Evolutionary conservation across 1,139 yeast species (phyloP), one percentile per base, ranked within the genome.

Genomic region (Geotrichum bryndzae): DNA sequence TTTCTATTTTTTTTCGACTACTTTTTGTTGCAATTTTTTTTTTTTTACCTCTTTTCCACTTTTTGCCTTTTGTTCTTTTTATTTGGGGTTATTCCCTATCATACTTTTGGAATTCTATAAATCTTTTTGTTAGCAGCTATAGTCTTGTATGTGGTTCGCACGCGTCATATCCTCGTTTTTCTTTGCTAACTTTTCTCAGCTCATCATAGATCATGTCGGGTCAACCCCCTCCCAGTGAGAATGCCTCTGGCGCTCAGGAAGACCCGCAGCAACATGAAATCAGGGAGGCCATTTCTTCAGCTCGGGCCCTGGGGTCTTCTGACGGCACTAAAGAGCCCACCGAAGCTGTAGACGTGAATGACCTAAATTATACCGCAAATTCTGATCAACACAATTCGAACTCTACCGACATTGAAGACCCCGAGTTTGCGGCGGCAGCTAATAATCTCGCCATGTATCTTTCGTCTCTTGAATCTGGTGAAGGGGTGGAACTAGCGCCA

Each of bases 191-290:
- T 23, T 46, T 18, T 35, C 23, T 15, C n/a, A 41, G 46, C 18
- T n/a, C n/a, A 41, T 41, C 22, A 10, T 23, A 58, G 53, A 58
- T 31, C 57, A 58, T 58, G 61, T 48, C 61, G 61, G 57, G 61
- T 58, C 61, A 58, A 51, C 29, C 52, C 53, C 51, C 60, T 38
- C 38, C 60, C 46, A 27, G 51, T 25, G 61, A 58, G 51, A 41
- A 50, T 53, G 61, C 61, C 61, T 33, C 61, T 31, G 54, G 51
- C 38, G 15, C 58, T 25, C 51, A 35, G 59, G 59, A 57, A 27
- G 59, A 41, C 59, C 59, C 41, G 27, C 31, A 57, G 13, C 59
- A 56, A 8, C 54, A 50, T 41, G 54, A 41, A 31, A 41, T 13
- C 29, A 25, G 13, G 29, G 48, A 46, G 35, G 33, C 54, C 22